These are phyloP conservation scores for Calycina herbarum DNA, from an alignment of 2,329 filamentous ascomycete genomes.

Conservation along the genomic window DNA sequence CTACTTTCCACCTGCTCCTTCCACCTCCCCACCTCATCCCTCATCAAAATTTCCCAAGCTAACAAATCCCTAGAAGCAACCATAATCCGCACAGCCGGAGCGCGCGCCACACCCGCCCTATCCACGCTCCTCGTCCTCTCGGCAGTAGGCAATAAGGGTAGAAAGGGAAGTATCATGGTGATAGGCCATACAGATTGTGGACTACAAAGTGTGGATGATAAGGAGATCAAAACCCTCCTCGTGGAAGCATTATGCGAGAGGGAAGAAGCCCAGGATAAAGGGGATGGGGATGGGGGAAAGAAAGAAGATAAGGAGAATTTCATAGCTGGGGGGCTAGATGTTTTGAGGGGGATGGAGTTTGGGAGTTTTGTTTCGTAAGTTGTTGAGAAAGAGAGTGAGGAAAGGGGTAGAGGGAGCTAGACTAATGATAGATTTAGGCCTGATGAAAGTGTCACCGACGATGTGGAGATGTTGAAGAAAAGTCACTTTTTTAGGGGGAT, in stretches of 20 bases:
- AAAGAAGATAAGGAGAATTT: no score
- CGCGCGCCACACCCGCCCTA: constrained; percentile 28
- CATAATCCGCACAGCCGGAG: constrained; percentile 29
- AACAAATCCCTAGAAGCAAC: constrained; percentile 23
- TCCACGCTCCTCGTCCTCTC: constrained; percentile 27
- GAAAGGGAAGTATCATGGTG: constrained; percentile 29
- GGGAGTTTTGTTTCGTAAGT: constrained; percentile 26
- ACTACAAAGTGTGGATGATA: constrained; percentile 26
- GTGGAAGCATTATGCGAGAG: no score
- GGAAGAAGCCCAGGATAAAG: no score
- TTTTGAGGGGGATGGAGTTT: constrained; percentile 17
- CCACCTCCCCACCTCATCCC: no score
- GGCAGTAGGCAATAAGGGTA: constrained; percentile 28
- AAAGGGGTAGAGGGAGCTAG: no score
- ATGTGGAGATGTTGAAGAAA: no score
- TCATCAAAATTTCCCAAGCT: no score
- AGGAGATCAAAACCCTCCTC: constrained; percentile 12
- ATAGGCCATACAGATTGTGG: constrained; percentile 31
- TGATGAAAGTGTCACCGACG: background rate
- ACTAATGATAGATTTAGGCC: background rate
- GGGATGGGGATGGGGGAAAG: no score
- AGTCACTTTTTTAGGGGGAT: constrained; percentile 25
- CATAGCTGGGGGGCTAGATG: no score
- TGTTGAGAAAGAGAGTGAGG: background rate
- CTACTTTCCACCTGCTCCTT: background rate